These are phyloP conservation scores for Coccomyxa sp. DNA, from an alignment of 139 green algal species.

Conservation along the genomic window DNA sequence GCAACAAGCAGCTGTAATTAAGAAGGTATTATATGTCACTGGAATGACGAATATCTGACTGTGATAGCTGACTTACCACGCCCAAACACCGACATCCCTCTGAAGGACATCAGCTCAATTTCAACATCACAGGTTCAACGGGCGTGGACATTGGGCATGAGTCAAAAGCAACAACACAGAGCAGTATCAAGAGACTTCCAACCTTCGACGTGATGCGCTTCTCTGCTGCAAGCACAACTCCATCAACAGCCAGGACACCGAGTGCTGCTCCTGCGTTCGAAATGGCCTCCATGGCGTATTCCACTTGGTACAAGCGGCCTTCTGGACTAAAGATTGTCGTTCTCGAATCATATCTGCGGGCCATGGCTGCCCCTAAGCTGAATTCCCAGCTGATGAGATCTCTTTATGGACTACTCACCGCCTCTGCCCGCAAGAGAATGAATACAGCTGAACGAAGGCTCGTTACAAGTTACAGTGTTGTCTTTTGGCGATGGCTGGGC, in stretches of 20 bases:
- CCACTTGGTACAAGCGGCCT: conserved; percentile 92
- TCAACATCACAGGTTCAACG: no score
- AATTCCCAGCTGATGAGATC: background rate
- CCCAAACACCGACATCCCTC: no score
- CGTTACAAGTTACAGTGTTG: no score
- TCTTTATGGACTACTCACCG: no score
- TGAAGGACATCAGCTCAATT: no score
- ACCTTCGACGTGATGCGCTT: conserved; percentile 98
- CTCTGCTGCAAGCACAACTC: conserved; percentile 93
- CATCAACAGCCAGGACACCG: conserved; percentile 85
- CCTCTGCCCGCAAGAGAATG: no score
- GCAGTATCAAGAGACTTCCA: background rate
- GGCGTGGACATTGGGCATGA: no score
- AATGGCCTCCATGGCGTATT: conserved; percentile 99
- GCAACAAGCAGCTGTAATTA: background rate
- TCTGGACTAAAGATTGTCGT: conserved; percentile 98
- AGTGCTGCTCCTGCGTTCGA: conserved; percentile 92
- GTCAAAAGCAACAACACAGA: background rate
- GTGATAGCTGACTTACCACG: no score
- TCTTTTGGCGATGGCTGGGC: no score
- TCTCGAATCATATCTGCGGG: conserved; percentile 88
- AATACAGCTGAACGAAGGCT: no score
- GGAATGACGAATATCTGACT: no score
- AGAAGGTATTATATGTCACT: background rate
- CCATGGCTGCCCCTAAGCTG: conserved; percentile 40